Percentiles rank a stretch among this genome's conserved stretches.
These are phyloP conservation scores for Elaphomyces granulatus DNA, from an alignment of 495 filamentous ascomycete species.

Conservation along the genomic window DNA sequence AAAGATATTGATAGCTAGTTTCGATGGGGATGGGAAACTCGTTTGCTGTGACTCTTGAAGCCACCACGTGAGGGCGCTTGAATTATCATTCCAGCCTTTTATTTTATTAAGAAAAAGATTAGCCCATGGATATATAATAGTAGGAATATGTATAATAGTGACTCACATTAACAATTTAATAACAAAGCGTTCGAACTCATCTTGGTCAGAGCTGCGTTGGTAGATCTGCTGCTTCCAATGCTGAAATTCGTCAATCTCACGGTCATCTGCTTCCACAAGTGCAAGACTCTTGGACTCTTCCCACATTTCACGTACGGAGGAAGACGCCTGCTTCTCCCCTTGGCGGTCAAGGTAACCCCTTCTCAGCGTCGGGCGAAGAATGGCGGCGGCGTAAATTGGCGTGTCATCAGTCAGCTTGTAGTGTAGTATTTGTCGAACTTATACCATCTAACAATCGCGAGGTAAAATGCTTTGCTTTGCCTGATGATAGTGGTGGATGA, in stretches of 20 bases:
- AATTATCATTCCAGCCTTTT: neutral
- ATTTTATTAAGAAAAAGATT: neutral
- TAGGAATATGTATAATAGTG: neutral
- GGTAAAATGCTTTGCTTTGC: neutral
- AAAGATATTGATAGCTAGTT: neutral
- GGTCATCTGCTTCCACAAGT: neutral
- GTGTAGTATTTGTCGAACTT: neutral
- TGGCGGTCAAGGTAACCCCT: neutral
- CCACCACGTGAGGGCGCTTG: neutral
- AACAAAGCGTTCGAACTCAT: neutral
- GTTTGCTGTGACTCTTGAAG: neutral
- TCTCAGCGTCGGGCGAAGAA: neutral
- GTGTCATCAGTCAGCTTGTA: neutral
- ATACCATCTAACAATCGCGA: neutral
- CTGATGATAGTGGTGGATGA: neutral
- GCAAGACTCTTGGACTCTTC: neutral
- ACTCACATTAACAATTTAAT: neutral
- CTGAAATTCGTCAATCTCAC: neutral
- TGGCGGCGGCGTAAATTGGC: neutral
- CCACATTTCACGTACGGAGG: neutral
- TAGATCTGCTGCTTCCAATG: neutral
- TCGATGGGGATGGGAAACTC: neutral
- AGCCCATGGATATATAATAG: neutral
- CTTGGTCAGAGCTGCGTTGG: neutral
- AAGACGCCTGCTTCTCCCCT: neutral